Evolutionary conservation across 2,329 filamentous ascomycete species (phyloP), one percentile per base, ranked within the genome.

Genomic region (Aspergillus sergii): DNA sequence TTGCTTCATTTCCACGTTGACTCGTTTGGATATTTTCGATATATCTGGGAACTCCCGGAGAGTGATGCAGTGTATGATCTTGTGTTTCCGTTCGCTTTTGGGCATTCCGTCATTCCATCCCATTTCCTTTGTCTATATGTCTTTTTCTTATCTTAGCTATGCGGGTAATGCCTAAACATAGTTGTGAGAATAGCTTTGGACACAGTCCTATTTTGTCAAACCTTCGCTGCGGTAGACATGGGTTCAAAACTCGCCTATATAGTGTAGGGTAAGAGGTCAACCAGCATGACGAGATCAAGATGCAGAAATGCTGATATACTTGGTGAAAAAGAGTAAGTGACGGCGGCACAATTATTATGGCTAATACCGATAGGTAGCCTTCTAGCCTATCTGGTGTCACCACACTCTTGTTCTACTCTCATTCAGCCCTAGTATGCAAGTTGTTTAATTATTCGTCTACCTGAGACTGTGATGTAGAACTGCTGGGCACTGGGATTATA

Each of bases 1-100:
- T 66, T 63, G 43, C 43, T 64, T 68, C 50, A 63, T 68, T 69
- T 65, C 65, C 62, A 59, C 67, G 67, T 70, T 69, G 59, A 69
- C 64, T 70, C 72, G 71, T 68, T 69, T 66, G 71, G 68, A 69
- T 71, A 61, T 65, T 71, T 64, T 58, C 54, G 63, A 66, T 60
- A 28, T 46, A 61, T 63, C 63, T 61, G 61, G 65, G 65, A 23
- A 57, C 68, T 69, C 66, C 67, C 61, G 68, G 64, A 64, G 68
- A 70, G 67, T 65, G 64, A 70, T 68, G 61, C 60, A 59, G 58
- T 69, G 66, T 70, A 69, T 68, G 65, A 66, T 69, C 62, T 59
- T 66, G 43, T 65, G 43, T 43, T 61, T 62, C 39, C 55, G 51
- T 59, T 63, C 41, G 32, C 28, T 62, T 36, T 61, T 67, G 57